Conservation (phyloP, 2,329 filamentous ascomycete species). For the Coniochaeta pulveracea region DNA sequence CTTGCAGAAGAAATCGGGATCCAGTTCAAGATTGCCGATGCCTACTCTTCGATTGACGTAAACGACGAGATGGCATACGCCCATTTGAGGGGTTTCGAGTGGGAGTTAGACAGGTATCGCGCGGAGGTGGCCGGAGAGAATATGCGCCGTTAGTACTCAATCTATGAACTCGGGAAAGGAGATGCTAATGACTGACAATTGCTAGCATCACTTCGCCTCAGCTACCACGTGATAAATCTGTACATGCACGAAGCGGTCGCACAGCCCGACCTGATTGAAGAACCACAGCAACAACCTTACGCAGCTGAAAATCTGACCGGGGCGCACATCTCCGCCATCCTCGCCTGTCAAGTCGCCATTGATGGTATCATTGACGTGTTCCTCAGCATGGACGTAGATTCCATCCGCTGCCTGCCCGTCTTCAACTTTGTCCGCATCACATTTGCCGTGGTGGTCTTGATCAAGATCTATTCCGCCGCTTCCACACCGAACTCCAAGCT, state of each 20-base stretch:
- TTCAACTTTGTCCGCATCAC: slow-evolving; percentile 62
- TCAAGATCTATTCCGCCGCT: slow-evolving; percentile 63
- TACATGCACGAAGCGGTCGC: slow-evolving; percentile 70
- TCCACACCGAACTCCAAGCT: slow-evolving; percentile 53
- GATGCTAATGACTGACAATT: slow-evolving; percentile 1
- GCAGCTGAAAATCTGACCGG: slow-evolving; percentile 32
- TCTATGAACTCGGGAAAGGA: not conserved
- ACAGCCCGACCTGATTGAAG: slow-evolving; percentile 48
- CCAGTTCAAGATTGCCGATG: slow-evolving; percentile 58
- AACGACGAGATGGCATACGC: slow-evolving; percentile 53
- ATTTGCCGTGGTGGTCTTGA: slow-evolving; percentile 59
- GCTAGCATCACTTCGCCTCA: slow-evolving; percentile 49
- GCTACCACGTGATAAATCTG: slow-evolving; percentile 53
- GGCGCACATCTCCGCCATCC: slow-evolving; percentile 55
- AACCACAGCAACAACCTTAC: slow-evolving; percentile 35
- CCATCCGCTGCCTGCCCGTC: slow-evolving; percentile 54
- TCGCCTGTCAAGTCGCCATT: slow-evolving; percentile 54
- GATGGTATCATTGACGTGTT: slow-evolving; percentile 58
- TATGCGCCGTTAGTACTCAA: slow-evolving; percentile 39
- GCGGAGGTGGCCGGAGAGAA: slow-evolving; percentile 38
- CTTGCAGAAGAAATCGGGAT: slow-evolving; percentile 58
- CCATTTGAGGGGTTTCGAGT: slow-evolving; percentile 52
- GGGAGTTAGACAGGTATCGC: slow-evolving; percentile 49
- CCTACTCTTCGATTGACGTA: slow-evolving; percentile 39
- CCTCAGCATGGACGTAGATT: slow-evolving; percentile 43